Base-by-base conservation (phyloP, 768 basidiomycete species). In the Tubosaeta sp. region DNA sequence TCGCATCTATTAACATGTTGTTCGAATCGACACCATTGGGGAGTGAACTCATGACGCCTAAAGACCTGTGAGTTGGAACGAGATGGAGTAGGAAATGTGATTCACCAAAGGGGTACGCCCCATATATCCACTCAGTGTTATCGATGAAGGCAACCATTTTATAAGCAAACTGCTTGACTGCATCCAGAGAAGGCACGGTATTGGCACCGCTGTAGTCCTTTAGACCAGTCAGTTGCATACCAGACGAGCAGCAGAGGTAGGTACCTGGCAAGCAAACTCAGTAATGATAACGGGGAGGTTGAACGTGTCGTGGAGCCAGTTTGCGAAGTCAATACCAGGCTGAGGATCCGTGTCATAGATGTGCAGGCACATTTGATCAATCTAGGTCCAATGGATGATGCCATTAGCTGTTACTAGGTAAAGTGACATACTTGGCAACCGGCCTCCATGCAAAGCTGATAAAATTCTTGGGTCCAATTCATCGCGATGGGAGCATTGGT, bases 231-330 rank as follows among this genome's bases (percentile, higher is more conserved):
- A 56, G 51, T 39, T 22, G 46, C 25, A 16, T 3, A 5, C 6
- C 26, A 11, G 41, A 14, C 31, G 34, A 50, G 31, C 6, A 13
- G 26, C 6, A n/a, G 3, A 6, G 34, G 16, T 29, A 53, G 53
- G 16, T 58, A 81, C 87, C 74, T 82, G 74, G 71, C 81, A 84
- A 54, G 87, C 88, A 59, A 80, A 84, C 62, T 93, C 90, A 5
- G 86, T 86, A 52, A 85, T 65, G 74, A 72, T 76, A 51, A 91
- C 64, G 17, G 62, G 60, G 46, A 53, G 32, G 12, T 52, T 32
- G 60, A 80, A 84, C 2, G 68, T 69, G 37, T 56, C 54, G 62
- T 88, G 70, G 60, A 78, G 77, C 1, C 68, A 58, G 9, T 60
- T 59, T 45, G 85, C 65, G 67, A 83, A 85, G 12, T 51, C n/a